Conservation (phyloP, 192 early-diverging fungal genomes). For the Obelidium mucronatum region DNA sequence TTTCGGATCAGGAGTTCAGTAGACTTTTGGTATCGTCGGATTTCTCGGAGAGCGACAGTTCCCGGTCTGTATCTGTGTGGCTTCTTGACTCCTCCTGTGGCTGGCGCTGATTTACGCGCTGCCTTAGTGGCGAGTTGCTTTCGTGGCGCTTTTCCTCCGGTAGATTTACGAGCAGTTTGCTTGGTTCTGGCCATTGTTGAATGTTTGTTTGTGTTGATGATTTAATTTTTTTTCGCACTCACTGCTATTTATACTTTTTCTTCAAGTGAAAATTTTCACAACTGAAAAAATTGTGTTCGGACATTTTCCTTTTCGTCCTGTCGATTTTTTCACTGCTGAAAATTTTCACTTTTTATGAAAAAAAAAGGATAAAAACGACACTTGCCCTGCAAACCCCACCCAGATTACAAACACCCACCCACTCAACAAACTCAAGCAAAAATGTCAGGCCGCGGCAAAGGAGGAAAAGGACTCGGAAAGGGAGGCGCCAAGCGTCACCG, state of each 20-base stretch:
- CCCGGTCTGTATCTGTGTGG: constrained; percentile 88
- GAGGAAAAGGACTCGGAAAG: no score
- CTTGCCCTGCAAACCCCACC: neutral
- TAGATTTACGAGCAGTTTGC: constrained; percentile 99
- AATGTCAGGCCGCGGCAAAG: no score
- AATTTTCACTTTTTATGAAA: neutral
- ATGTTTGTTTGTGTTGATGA: neutral
- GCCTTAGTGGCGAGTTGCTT: constrained; percentile 97
- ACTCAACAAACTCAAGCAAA: no score
- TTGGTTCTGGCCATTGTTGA: constrained; percentile 88
- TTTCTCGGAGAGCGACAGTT: constrained; percentile 85
- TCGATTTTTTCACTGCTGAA: neutral
- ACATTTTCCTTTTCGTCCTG: neutral
- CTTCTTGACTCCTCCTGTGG: constrained; percentile 86
- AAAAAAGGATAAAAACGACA: neutral
- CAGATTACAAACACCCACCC: neutral
- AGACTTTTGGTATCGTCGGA: constrained; percentile 89
- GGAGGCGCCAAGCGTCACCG: no score
- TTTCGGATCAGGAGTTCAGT: constrained; percentile 86
- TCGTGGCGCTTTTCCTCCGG: constrained; percentile 97
- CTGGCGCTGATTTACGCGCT: constrained; percentile 95
- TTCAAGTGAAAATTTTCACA: no score
- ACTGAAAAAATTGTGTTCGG: neutral
- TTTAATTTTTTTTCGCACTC: neutral
- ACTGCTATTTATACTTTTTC: neutral